phyloP scores from a whole-genome alignment of 2,329 filamentous ascomycete genomes.

The Cladosporium sp. region DNA sequence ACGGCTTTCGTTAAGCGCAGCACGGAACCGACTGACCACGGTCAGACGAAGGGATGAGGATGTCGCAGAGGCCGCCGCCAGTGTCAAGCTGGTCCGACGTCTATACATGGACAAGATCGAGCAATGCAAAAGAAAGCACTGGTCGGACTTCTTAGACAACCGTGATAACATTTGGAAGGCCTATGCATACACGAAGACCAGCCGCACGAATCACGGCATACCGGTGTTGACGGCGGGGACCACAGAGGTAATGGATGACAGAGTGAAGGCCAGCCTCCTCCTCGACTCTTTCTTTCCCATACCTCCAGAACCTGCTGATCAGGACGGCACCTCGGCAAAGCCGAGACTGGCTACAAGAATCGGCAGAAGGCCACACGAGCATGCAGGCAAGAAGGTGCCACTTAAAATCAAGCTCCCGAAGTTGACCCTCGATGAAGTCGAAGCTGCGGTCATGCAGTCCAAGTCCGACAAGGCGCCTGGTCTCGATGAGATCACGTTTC shows the following conservation, averaged over 20 bases:
- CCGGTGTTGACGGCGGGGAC: background rate
- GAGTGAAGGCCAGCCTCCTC: background rate
- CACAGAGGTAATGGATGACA: background rate
- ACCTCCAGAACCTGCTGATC: background rate
- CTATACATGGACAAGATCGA: background rate
- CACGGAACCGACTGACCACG: background rate
- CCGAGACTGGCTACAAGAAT: background rate
- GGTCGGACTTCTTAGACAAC: background rate
- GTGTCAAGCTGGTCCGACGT: background rate
- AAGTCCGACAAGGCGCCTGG: background rate
- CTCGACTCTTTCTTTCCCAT: background rate
- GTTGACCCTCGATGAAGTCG: background rate
- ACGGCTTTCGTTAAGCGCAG: background rate
- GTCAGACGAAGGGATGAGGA: background rate
- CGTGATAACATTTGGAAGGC: background rate
- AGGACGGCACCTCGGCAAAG: background rate
- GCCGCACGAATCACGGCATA: background rate
- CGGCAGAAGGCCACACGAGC: background rate
- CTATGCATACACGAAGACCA: background rate
- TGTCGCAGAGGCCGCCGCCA: background rate
- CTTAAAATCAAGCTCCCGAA: background rate
- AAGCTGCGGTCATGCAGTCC: background rate
- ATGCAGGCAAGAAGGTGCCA: background rate
- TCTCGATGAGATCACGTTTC: background rate
- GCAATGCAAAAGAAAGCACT: background rate